Evolutionary conservation across 495 filamentous ascomycete genomes (phyloP), one percentile per base, ranked within the genome.

Genomic region (Astrothelium macrocarpum): DNA sequence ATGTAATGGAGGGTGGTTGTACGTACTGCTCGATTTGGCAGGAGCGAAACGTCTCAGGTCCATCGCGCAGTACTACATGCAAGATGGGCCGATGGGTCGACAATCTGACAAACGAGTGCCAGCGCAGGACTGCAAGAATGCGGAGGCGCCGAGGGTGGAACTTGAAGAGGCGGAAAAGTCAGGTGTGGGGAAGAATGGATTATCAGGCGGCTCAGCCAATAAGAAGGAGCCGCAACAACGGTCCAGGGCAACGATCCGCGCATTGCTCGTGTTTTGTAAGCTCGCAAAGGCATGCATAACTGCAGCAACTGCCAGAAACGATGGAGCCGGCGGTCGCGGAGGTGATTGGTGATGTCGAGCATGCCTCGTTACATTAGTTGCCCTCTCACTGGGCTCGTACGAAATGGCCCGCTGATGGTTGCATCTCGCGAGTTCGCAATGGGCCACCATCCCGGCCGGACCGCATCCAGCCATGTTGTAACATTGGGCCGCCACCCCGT

Each of bases 361-460:
- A 56, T 56, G 49, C 23, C 49, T 20, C 29, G 49, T 29, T 56
- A 26, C 49, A 26, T 56, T 26, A 25, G 12, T 16, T 26, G 49
- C 2, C 23, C 25, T 56, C 23, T 26, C 49, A 56, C 25, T 56
- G 43, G 43, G 34, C 34, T 14, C 14, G 34, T 39, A 39, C 49
- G 49, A 56, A 56, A 10, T 56, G 25, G 25, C 23, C 49, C 49
- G 49, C 20, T 56, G 49, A 56, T 56, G 49, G 49, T 56, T 56
- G 49, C 49, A 56, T 56, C 49, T 56, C 49, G 11, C 49, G 45
- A 49, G 12, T 49, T 20, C 45, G 49, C 49, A 7, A 56, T 56
- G 49, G 49, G 23, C 29, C 49, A 56, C 49, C 23, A 56, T 56
- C 49, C 49, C 29, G 49, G 49, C 25, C 25, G 49, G 12, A 9